Base-by-base conservation (phyloP, 805 yeast species). In the Clavispora asparagi region DNA sequence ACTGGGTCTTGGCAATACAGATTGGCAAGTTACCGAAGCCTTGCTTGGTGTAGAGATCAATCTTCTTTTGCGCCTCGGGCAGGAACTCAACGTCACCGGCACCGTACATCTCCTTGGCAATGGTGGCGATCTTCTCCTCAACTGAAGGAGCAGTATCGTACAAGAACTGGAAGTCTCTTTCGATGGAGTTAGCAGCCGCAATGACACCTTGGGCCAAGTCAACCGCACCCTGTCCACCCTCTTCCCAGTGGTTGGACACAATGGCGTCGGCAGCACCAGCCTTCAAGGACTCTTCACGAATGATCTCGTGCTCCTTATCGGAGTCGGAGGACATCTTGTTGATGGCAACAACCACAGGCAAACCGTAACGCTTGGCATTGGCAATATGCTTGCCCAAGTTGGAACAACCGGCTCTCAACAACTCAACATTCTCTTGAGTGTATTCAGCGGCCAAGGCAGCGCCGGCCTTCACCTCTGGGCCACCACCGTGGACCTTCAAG, bases 381-480 rank as follows among this genome's bases (percentile, higher is more conserved):
- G 77, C 64, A 60, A 86, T 86, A 64, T 86, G 94, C 65, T 86
- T 86, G 43, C 80, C 84, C 67, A 86, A 76, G 68, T 86, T 86
- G 41, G 85, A 77, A 64, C 86, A 82, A 51, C 95, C 95, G 42
- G 71, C 75, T 56, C 76, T 67, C 57, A 86, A 82, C 58, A 85
- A 70, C 17, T 83, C 89, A 52, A 81, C 73, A 65, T 85, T 82
- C 64, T 86, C 95, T 56, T 76, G 76, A 17, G 81, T 73, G 70
- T 86, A 86, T 62, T 79, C 92, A 29, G 79, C 71, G 50, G 92
- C 88, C 63, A 86, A 74, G 46, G 88, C 74, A 52, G 85, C 86
- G 60, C 94, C 95, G 39, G 95, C 89, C 67, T 85, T 86, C 47
- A 86, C 92, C 58, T 85, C 90, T 42, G 94, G 88, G 43, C 90